Evolutionary conservation across 192 early-diverging fungal genomes (phyloP).

Genomic region (Funneliformis geosporum): DNA sequence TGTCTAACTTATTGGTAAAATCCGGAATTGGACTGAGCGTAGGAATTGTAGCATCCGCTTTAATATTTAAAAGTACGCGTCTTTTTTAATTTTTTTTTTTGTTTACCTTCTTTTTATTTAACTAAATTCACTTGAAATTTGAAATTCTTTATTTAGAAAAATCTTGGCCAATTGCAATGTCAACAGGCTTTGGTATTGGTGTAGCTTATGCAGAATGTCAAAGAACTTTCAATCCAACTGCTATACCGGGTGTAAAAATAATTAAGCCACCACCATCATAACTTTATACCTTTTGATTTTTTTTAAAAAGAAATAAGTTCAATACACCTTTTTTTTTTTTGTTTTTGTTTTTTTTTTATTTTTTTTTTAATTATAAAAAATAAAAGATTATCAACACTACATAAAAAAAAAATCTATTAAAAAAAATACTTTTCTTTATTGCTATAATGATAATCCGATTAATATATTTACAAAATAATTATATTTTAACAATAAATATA

Average conservation of each 20-base stretch:
- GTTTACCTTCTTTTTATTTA: slow-evolving; percentile 22
- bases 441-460: too few species aligned
- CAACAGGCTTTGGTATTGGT: slow-evolving; percentile 81
- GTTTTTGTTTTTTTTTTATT: too few species aligned
- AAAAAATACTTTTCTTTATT: too few species aligned
- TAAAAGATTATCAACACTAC: too few species aligned
- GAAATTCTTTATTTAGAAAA: too few species aligned
- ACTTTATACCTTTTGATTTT: background rate
- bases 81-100: background rate
- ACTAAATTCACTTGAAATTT: too few species aligned
- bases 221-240: slow-evolving; percentile 55
- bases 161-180: slow-evolving; percentile 83
- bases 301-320: too few species aligned
- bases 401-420: too few species aligned
- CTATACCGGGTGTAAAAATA: slow-evolving; percentile 50
- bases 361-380: too few species aligned
- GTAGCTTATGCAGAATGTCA: slow-evolving; percentile 81
- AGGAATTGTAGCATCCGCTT: slow-evolving; percentile 83
- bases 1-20: slow-evolving; percentile 82
- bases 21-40: slow-evolving; percentile 79
- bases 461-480: too few species aligned
- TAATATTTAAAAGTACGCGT: slow-evolving; percentile 79
- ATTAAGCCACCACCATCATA: slow-evolving; percentile 6
- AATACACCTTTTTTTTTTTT: too few species aligned
- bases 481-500: too few species aligned